Conservation (phyloP, 2,329 filamentous ascomycete species). For the Alternaria burnsii region DNA sequence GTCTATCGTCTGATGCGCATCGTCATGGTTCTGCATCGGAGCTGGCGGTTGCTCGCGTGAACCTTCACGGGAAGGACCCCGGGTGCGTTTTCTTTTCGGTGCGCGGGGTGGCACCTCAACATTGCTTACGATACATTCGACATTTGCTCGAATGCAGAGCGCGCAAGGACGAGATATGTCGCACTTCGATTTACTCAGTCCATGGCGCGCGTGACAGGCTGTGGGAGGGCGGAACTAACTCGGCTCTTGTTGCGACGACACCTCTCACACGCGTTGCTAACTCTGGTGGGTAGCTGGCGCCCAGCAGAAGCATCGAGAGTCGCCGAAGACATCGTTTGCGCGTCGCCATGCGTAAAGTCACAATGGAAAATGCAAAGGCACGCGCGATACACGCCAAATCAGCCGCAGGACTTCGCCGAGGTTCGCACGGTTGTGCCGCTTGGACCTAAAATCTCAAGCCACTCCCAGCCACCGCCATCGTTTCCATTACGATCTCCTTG, state of each 20-base stretch:
- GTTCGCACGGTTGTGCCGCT: conserved; percentile 2
- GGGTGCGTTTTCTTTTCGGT: conserved; percentile 16
- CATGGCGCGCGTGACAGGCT: not conserved
- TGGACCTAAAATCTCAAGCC: not conserved
- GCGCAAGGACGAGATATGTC: conserved; percentile 48
- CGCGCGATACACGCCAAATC: not conserved
- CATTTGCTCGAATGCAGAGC: conserved; percentile 43
- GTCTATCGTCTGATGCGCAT: not conserved
- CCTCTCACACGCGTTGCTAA: conserved; percentile 22
- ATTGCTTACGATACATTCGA: conserved; percentile 15
- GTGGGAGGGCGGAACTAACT: conserved; percentile 11
- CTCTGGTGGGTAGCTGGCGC: conserved; percentile 13
- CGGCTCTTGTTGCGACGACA: conserved; percentile 21
- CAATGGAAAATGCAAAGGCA: not conserved
- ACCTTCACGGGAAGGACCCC: conserved; percentile 5
- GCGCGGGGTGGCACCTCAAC: not conserved
- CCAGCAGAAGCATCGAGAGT: not conserved
- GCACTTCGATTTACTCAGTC: conserved; percentile 33
- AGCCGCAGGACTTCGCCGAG: not conserved
- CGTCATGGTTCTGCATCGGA: not conserved
- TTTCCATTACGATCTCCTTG: not conserved
- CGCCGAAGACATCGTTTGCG: not conserved
- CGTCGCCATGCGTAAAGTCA: not conserved
- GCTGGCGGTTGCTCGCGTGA: conserved; percentile 10
- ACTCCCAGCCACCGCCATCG: not conserved